Percentiles rank a stretch among this genome's conserved stretches.
Evolutionary conservation across 768 basidiomycete species (phyloP).

Genomic region (Lactarius psammicola): DNA sequence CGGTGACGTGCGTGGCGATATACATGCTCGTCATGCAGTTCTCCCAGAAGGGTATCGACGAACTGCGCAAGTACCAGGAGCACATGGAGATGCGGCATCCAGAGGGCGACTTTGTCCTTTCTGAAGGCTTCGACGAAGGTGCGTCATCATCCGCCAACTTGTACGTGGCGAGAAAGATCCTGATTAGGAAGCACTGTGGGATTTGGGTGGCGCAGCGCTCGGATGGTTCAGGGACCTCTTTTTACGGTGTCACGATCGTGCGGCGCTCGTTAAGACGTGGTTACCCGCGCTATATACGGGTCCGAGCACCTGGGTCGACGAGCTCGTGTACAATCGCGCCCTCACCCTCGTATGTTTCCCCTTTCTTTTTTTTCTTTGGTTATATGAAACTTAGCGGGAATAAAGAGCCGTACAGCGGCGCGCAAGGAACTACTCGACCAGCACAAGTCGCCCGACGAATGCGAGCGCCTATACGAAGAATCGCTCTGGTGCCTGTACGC

Average conservation of each 20-base stretch:
- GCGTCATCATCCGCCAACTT: conserved; percentile 27
- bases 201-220: conserved; percentile 55
- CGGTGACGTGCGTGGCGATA: conserved; percentile 81
- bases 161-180: conserved; percentile 18
- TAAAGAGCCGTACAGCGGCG: conserved; percentile 88
- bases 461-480: conserved; percentile 93
- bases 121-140: conserved; percentile 82
- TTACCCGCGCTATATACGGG: conserved; percentile 79
- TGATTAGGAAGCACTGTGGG: conserved; percentile 14
- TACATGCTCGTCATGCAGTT: conserved; percentile 93
- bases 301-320: conserved; percentile 81
- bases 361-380: background rate
- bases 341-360: conserved; percentile 65
- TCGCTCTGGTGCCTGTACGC: conserved; percentile 93
- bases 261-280: conserved; percentile 86
- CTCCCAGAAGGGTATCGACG: conserved; percentile 89
- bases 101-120: conserved; percentile 70
- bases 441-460: conserved; percentile 71
- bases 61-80: conserved; percentile 73
- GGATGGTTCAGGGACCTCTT: conserved; percentile 94
- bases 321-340: conserved; percentile 90
- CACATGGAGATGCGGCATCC: conserved; percentile 79
- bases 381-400: background rate
- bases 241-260: conserved; percentile 91
- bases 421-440: conserved; percentile 85